Evolutionary conservation across 768 basidiomycete genomes (phyloP), one percentile per base, ranked within the genome.

Genomic region (Boletus subcaerulescens): DNA sequence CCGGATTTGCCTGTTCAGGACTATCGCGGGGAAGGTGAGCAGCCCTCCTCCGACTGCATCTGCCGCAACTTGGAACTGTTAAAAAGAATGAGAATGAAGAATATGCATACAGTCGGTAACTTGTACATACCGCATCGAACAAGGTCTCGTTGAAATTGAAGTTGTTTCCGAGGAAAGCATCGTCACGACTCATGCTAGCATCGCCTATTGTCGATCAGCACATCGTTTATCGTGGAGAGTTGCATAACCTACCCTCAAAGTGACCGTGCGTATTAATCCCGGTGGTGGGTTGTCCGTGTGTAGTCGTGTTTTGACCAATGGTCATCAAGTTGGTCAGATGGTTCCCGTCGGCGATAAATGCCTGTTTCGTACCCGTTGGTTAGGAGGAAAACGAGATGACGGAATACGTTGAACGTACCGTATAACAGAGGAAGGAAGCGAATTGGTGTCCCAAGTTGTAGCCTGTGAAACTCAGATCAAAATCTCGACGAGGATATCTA

Each of bases 271-370:
- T 64, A 24, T 56, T 64, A 0, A 66, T 51, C 7, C 65, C 58
- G 0, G 58, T 51, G 29, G 55, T 55, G 38, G 54, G 35, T 24
- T 49, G 17, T 26, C 11, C 33, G 1, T 52, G 31, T 15, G 40
- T 44, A 5, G 64, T 65, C 11, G 48, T 43, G 20, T 66, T 65
- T 38, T 54, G 54, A 48, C 59, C 63, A 17, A 65, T 65, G 49
- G 51, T 57, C 60, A 65, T 66, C 49, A 65, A 45, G 13, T 65
- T 66, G 7, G 64, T 65, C 47, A 66, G 49, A 24, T 60, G 61
- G 20, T 66, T 66, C 4, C 64, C 64, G 17, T 65, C 65, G 3
- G 66, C 59, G 18, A 67, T 4, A 20, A 65, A 65, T 35, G 12
- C 26, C 26, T 29, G 26, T 29, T 29, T 2, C 9, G 8, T 18